phyloP scores from a whole-genome alignment of 2,329 filamentous ascomycete genomes.

The Sclerotinia glacialis region DNA sequence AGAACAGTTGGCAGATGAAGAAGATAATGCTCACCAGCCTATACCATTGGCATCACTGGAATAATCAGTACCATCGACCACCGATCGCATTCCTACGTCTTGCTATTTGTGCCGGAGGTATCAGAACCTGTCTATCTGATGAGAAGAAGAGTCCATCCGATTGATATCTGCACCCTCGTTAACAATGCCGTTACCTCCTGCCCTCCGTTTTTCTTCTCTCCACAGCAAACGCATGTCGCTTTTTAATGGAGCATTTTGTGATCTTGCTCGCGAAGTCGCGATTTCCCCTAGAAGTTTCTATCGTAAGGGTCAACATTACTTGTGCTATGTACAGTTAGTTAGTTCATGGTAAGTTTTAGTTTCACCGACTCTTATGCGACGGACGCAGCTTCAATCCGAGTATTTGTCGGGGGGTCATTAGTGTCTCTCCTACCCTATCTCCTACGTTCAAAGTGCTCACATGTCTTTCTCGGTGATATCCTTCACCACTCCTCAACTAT shows the following conservation, averaged over 20 bases:
- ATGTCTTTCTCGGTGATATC: slow-evolving; percentile 20
- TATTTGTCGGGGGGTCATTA: slow-evolving; percentile 5
- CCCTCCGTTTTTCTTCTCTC: not conserved
- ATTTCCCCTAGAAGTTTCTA: slow-evolving; percentile 22
- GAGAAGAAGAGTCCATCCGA: not conserved
- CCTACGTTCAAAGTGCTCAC: slow-evolving; percentile 1
- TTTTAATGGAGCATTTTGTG: slow-evolving; percentile 15
- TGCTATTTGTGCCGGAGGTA: not conserved
- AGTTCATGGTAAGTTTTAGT: too few relatives aligned
- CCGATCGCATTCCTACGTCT: not conserved
- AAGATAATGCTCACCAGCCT: not conserved
- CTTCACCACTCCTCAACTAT: slow-evolving; percentile 16
- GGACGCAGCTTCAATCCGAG: slow-evolving; percentile 14
- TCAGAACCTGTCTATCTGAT: not conserved
- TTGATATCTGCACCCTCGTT: not conserved
- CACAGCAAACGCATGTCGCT: not conserved
- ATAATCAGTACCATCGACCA: not conserved
- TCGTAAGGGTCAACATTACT: not conserved
- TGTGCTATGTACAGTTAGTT: not conserved
- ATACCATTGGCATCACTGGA: not conserved
- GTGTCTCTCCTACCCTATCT: not conserved
- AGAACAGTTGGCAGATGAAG: not conserved
- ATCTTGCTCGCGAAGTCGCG: slow-evolving; percentile 20
- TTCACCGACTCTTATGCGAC: slow-evolving; percentile 15
- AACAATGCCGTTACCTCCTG: not conserved